Base-by-base conservation (phyloP, 108 stramenopile genomes). In the Fragilaria radians region DNA sequence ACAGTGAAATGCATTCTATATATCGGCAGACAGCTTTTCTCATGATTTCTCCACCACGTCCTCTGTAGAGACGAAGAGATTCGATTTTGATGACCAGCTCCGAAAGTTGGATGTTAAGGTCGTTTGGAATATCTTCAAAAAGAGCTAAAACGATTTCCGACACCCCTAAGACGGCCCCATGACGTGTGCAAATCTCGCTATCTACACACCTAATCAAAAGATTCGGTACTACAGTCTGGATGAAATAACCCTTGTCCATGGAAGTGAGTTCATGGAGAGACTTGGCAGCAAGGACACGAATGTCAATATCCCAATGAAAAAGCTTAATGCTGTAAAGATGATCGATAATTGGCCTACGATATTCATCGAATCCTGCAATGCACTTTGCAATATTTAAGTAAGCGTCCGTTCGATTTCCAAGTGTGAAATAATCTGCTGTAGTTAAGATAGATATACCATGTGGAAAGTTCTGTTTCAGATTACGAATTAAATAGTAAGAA, bases 41-140 rank as follows among this genome's bases (percentile, higher is more conserved):
- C 80, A 98, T 93, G 14, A 91, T 81, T 70, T 98, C 95, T 27
- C 98, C 96, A 24, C 97, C 98, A 18, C 88, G 71, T n/a, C 98
- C 97, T 32, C 96, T 73, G 71, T 96, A 99, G 17, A 96, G 79
- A n/a, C 97, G 66, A 27, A 77, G 85, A 73, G 95, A 95, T 69
- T 99, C 98, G 36, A 98, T 79, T 0, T 61, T 66, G 19, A 83
- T 72, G n/a, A 96, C 80, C 1, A 94, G 42, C n/a, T 80, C 83
- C 5, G 54, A 54, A 49, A 52, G 30, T 52, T 54, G 42, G 31
- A 52, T 4, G 27, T 14, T 74, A 49, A 27, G 72, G 32, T 32
- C 71, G 28, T 23, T 56, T 59, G 22, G 47, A 33, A 48, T 70
- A 59, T 64, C 36, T 24, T 79, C 78, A n/a, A n/a, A n/a, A 25